Percentiles rank a stretch among this genome's conserved stretches.
These are phyloP conservation scores for Ganoderma leucocontextum DNA, from an alignment of 1,284 basidiomycete genomes.

Conservation along the genomic window DNA sequence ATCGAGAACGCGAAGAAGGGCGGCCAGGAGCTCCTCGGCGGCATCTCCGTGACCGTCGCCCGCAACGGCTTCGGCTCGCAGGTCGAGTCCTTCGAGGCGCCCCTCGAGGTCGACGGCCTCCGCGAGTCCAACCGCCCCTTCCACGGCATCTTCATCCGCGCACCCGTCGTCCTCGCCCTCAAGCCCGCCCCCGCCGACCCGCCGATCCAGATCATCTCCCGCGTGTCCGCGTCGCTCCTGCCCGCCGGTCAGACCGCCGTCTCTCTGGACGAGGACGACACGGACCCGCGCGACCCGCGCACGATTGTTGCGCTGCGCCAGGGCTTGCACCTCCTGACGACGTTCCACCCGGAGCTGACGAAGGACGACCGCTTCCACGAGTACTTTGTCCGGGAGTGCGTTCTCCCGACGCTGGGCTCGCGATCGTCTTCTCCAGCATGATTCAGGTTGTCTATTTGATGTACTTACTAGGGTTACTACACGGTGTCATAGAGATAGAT, in stretches of 20 bases:
- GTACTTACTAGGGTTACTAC: background rate
- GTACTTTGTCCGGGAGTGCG: conserved; percentile 79
- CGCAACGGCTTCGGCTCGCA: conserved; percentile 93
- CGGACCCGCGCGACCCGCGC: conserved; percentile 58
- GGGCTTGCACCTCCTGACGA: conserved; percentile 86
- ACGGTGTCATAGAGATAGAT: conserved; percentile 9
- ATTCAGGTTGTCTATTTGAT: background rate
- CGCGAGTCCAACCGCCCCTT: conserved; percentile 72
- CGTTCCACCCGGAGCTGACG: conserved; percentile 96
- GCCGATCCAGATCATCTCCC: conserved; percentile 74
- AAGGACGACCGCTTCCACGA: conserved; percentile 90
- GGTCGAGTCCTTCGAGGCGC: conserved; percentile 90
- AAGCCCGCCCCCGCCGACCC: conserved; percentile 52
- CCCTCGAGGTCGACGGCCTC: conserved; percentile 73
- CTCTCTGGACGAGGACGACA: conserved; percentile 44
- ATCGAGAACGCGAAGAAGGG: conserved; percentile 87
- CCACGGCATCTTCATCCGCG: conserved; percentile 94
- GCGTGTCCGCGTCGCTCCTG: conserved; percentile 69
- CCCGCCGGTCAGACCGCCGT: conserved; percentile 55
- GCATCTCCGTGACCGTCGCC: conserved; percentile 82
- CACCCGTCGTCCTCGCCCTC: conserved; percentile 76
- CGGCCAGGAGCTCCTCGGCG: conserved; percentile 88
- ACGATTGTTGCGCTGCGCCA: conserved; percentile 89
- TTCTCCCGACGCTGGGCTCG: conserved; percentile 47
- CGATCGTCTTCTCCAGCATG: conserved; percentile 29